Conservation (phyloP, 306 rosid genomes). For the Rosa chinensis region DNA sequence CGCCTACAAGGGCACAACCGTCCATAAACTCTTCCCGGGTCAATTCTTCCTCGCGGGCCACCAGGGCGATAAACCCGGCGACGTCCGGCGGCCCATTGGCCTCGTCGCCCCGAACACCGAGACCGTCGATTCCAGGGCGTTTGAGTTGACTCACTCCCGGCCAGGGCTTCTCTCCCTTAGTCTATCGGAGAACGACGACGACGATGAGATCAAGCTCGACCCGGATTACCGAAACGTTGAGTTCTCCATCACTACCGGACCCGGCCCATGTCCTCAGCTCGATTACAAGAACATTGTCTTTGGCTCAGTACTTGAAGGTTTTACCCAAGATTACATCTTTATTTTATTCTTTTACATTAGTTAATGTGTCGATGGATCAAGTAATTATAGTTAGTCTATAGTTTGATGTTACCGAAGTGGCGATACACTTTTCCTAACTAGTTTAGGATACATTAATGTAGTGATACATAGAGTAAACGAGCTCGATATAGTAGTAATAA, state of each 20-base stretch:
- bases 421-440: not conserved
- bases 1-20: constrained; percentile 64
- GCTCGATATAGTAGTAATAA: too few species aligned
- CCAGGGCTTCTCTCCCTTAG: constrained; percentile 79
- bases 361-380: not conserved
- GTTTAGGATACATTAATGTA: not conserved
- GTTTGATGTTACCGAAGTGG: too few species aligned
- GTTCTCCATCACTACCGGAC: constrained; percentile 86
- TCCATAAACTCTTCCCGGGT: constrained; percentile 77
- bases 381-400: too few species aligned
- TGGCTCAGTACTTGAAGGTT: constrained; percentile 86
- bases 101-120: constrained; percentile 60
- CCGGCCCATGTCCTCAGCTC: constrained; percentile 85
- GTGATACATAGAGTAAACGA: too few species aligned
- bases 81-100: constrained; percentile 61
- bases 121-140: constrained; percentile 60
- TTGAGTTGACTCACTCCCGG: constrained; percentile 61
- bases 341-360: too few species aligned
- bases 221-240: constrained; percentile 74
- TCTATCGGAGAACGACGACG: constrained; percentile 80
- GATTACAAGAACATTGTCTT: constrained; percentile 77
- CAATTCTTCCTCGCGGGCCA: constrained; percentile 78
- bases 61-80: constrained; percentile 81
- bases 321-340: not conserved
- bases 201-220: constrained; percentile 62